Base-by-base conservation (phyloP, 2,329 filamentous ascomycete species). In the Hymenoscyphus infarciens region DNA sequence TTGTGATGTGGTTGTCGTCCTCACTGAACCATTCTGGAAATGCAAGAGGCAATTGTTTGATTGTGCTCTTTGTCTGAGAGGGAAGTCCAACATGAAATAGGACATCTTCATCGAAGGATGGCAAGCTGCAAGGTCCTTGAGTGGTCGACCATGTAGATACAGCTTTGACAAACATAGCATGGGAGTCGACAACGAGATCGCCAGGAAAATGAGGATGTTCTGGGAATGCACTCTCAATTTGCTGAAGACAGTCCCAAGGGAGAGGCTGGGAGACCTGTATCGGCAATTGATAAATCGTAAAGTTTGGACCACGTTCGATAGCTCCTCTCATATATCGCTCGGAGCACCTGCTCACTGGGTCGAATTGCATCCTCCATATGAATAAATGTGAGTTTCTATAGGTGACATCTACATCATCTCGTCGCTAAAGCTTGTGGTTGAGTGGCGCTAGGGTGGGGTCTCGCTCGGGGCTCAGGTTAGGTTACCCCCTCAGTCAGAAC, bases 1-100 rank as follows among this genome's bases (percentile, higher is more conserved):
- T 35, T 33, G 66, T 61, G 38, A 67, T 65, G 55, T 68, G 66
- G 29, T 65, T 55, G 27, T 64, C 42, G n/a, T 66, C 61, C 22
- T 63, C 60, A 57, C 15, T 54, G 16, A 58, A 54, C 52, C n/a
- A 33, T 62, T 16, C 25, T 60, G 15, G 61, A 38, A 64, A 72
- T 10, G 33, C 66, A 61, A 61, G 64, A 65, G 60, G 25, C 38
- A 56, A 27, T 27, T 27, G 25, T 27, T 27, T 27, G 25, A 27
- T 27, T 3, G 25, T 27, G 25, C 2, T 27, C 25, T 27, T 27
- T 27, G 4, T 27, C 4, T 27, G 25, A 27, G 4, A 27, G 25
- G 25, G 25, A 3, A 27, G 25, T 27, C 49, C 13, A 29, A 27
- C 25, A 15, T 25, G n/a, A 11, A 53, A 53, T 3, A 22, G 8